phyloP scores from a whole-genome alignment of 2,329 filamentous ascomycete species.

The Fusarium goolgardi region DNA sequence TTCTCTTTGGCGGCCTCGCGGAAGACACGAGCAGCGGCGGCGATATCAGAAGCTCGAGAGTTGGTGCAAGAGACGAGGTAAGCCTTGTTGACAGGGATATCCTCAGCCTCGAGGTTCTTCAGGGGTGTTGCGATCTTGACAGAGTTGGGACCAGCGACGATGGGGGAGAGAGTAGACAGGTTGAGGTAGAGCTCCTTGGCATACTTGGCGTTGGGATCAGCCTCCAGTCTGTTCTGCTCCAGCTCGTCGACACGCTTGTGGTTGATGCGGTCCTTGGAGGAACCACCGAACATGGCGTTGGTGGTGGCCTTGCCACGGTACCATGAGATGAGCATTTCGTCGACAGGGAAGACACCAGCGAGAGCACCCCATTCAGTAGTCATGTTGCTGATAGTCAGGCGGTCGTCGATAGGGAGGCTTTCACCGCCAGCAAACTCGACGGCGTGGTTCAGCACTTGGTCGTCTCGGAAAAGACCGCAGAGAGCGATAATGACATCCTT shows the following conservation, averaged over 20 bases:
- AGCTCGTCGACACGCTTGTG: constrained; percentile 80
- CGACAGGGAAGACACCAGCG: constrained; percentile 75
- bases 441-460: constrained; percentile 90
- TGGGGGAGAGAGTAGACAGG: constrained; percentile 84
- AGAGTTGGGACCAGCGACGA: constrained; percentile 88
- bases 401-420: constrained; percentile 78
- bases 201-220: constrained; percentile 83
- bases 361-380: constrained; percentile 84
- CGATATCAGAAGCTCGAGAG: constrained; percentile 81
- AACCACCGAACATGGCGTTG: constrained; percentile 68
- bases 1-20: constrained; percentile 77
- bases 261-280: constrained; percentile 70
- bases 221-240: constrained; percentile 71
- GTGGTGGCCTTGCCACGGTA: constrained; percentile 79
- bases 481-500: constrained; percentile 95
- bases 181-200: constrained; percentile 86
- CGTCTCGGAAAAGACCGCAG: constrained; percentile 85
- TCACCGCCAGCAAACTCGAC: constrained; percentile 88
- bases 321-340: constrained; percentile 78
- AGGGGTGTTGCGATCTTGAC: constrained; percentile 89
- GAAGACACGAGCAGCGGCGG: constrained; percentile 83
- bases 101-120: constrained; percentile 74
- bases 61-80: constrained; percentile 95
- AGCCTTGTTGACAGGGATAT: constrained; percentile 84
- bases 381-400: constrained; percentile 84